A percentile compares a stretch with the other conserved stretches of the same genome.
Evolutionary conservation across 768 basidiomycete species (phyloP).

Genomic region (Tylopilus vinaceipallidus): DNA sequence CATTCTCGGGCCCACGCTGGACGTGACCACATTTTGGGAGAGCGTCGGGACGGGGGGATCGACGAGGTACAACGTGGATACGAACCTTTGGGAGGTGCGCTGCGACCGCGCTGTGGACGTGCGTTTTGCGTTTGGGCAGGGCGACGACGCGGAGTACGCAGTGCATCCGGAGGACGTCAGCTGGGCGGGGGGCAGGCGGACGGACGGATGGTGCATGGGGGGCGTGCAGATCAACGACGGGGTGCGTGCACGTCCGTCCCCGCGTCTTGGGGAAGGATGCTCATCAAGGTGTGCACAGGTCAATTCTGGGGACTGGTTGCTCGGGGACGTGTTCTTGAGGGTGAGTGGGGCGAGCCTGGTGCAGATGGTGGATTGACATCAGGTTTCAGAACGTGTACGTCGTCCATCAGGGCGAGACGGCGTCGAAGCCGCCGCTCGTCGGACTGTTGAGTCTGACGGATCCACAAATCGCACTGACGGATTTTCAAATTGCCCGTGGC

Average conservation of each 20-base stretch:
- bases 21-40: conserved; percentile 53
- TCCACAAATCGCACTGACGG: conserved; percentile 30
- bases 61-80: conserved; percentile 34
- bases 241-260: conserved; percentile 38
- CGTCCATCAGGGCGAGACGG: conserved; percentile 43
- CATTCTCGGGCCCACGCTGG: conserved; percentile 49
- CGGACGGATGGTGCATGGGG: conserved; percentile 52
- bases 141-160: conserved; percentile 35
- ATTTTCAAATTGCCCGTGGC: conserved; percentile 44
- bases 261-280: too few species aligned
- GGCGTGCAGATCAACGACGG: conserved; percentile 54
- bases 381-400: conserved; percentile 50
- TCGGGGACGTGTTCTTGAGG: conserved; percentile 58
- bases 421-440: conserved; percentile 39
- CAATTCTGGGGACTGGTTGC: conserved; percentile 59
- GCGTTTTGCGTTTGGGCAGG: conserved; percentile 44
- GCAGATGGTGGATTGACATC: conserved; percentile 2
- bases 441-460: conserved; percentile 49
- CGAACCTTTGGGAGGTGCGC: conserved; percentile 46
- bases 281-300: too few species aligned
- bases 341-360: conserved; percentile 28
- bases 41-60: conserved; percentile 41
- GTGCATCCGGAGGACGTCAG: conserved; percentile 53
- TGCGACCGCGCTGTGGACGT: conserved; percentile 49
- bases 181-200: conserved; percentile 43